A percentile compares a stretch with the other conserved stretches of the same genome.
Evolutionary conservation across 2,329 filamentous ascomycete species (phyloP).

Genomic region (Thermothelomyces thermophilus): DNA sequence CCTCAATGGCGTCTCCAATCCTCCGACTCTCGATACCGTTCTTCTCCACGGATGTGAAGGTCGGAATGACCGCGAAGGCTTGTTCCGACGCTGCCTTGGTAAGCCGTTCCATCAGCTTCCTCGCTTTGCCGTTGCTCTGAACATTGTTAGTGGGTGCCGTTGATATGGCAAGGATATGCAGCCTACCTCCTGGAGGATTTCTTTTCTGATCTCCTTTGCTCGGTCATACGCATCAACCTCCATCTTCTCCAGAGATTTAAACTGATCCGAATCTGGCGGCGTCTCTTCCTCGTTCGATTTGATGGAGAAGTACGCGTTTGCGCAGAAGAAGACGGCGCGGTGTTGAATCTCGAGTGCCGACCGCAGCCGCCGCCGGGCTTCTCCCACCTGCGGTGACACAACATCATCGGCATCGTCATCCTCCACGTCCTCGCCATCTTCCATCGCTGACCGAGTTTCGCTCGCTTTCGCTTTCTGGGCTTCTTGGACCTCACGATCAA

Average conservation of each 20-base stretch:
- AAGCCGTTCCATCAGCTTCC: slow-evolving; percentile 59
- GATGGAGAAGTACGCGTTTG: slow-evolving; percentile 77
- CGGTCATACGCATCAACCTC: slow-evolving; percentile 69
- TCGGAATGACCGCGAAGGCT: slow-evolving; percentile 56
- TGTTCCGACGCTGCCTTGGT: slow-evolving; percentile 45
- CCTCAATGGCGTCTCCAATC: slow-evolving; percentile 59
- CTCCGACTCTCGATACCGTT: slow-evolving; percentile 67
- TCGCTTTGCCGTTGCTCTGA: slow-evolving; percentile 46
- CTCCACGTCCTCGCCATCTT: slow-evolving; percentile 32
- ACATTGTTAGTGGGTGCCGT: slow-evolving; percentile 2
- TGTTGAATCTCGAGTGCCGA: slow-evolving; percentile 73
- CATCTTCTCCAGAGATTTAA: slow-evolving; percentile 56
- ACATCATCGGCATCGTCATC: slow-evolving; percentile 32
- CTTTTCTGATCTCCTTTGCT: slow-evolving; percentile 70
- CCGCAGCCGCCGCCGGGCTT: slow-evolving; percentile 60
- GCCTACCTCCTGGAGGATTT: slow-evolving; percentile 58
- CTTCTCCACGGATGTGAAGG: slow-evolving; percentile 45
- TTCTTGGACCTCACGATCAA: slow-evolving; percentile 45
- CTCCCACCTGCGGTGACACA: slow-evolving; percentile 39
- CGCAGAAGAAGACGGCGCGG: slow-evolving; percentile 75
- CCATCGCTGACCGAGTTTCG: slow-evolving; percentile 19
- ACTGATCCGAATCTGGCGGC: slow-evolving; percentile 59
- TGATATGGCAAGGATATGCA: not conserved
- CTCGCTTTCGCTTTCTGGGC: slow-evolving; percentile 26
- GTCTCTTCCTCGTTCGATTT: slow-evolving; percentile 63